These are phyloP conservation scores for Salinomyces thailandicus DNA, from an alignment of 2,329 filamentous ascomycete species.

Conservation along the genomic window DNA sequence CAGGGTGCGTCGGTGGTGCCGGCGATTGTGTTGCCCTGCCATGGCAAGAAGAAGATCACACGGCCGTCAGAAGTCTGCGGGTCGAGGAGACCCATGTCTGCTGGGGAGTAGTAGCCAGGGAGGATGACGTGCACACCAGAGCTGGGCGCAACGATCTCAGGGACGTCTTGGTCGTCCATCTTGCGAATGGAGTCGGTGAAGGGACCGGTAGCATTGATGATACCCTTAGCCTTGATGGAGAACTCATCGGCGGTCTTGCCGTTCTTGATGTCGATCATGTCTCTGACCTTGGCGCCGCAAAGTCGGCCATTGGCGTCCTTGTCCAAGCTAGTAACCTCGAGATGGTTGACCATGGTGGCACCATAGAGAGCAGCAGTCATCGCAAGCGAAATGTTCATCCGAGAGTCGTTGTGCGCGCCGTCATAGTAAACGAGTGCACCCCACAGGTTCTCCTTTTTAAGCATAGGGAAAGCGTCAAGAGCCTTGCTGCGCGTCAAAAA, in stretches of 20 bases:
- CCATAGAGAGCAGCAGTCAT: slow-evolving; percentile 86
- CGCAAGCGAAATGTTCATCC: slow-evolving; percentile 82
- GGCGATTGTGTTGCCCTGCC: slow-evolving; percentile 87
- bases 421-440: slow-evolving; percentile 86
- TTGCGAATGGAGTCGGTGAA: slow-evolving; percentile 80
- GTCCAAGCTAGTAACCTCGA: slow-evolving; percentile 65
- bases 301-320: slow-evolving; percentile 65
- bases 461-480: slow-evolving; percentile 78
- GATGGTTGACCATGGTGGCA: slow-evolving; percentile 70
- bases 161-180: slow-evolving; percentile 62
- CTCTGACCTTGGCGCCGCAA: slow-evolving; percentile 62
- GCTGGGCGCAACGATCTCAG: slow-evolving; percentile 74
- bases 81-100: slow-evolving; percentile 80
- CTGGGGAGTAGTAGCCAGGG: slow-evolving; percentile 75
- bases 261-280: slow-evolving; percentile 56
- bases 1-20: slow-evolving; percentile 77
- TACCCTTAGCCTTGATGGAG: slow-evolving; percentile 63
- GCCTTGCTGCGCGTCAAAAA: slow-evolving; percentile 80
- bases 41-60: slow-evolving; percentile 87
- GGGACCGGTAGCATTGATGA: slow-evolving; percentile 82
- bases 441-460: slow-evolving; percentile 67
- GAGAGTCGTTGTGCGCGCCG: slow-evolving; percentile 82
- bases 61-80: slow-evolving; percentile 77
- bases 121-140: slow-evolving; percentile 80
- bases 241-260: slow-evolving; percentile 54